Evolutionary conservation across 352 stramenopile genomes (phyloP).

Genomic region (Phytophthora rubi): DNA sequence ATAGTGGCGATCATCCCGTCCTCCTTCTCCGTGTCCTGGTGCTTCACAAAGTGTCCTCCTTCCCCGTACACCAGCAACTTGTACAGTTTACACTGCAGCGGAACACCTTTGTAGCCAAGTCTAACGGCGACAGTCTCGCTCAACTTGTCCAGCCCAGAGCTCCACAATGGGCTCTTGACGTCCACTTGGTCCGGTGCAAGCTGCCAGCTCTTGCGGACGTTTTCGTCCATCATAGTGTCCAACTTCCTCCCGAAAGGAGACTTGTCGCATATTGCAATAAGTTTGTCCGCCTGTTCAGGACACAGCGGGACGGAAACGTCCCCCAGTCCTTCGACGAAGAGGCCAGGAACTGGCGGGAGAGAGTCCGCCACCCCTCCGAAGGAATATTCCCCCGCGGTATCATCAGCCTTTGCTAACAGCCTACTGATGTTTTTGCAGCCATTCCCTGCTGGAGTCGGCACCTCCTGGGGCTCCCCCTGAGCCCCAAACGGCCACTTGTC

Average conservation of each 20-base stretch:
- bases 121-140: constrained; percentile 2
- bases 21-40: constrained; percentile 65
- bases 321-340: too few relatives aligned
- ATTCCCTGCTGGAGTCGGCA: not conserved
- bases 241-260: not conserved
- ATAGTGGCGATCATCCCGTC: constrained; percentile 59
- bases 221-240: not conserved
- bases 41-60: constrained; percentile 46
- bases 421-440: not conserved
- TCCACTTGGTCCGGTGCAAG: constrained; percentile 11
- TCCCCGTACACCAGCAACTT: constrained; percentile 58
- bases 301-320: too few relatives aligned
- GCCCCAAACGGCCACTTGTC: not conserved
- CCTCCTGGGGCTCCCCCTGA: not conserved
- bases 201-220: constrained; percentile 2
- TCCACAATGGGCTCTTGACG: constrained; percentile 23
- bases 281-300: not conserved
- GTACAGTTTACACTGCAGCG: constrained; percentile 35
- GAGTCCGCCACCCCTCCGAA: too few relatives aligned
- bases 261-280: not conserved
- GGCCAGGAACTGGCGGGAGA: too few relatives aligned
- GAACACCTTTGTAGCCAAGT: constrained; percentile 15
- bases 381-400: too few relatives aligned
- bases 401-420: too few relatives aligned
- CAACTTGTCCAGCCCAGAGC: constrained; percentile 11